Evolutionary conservation across 2,329 filamentous ascomycete genomes (phyloP), one percentile per base, ranked within the genome.

Genomic region (Sporothrix phasma): DNA sequence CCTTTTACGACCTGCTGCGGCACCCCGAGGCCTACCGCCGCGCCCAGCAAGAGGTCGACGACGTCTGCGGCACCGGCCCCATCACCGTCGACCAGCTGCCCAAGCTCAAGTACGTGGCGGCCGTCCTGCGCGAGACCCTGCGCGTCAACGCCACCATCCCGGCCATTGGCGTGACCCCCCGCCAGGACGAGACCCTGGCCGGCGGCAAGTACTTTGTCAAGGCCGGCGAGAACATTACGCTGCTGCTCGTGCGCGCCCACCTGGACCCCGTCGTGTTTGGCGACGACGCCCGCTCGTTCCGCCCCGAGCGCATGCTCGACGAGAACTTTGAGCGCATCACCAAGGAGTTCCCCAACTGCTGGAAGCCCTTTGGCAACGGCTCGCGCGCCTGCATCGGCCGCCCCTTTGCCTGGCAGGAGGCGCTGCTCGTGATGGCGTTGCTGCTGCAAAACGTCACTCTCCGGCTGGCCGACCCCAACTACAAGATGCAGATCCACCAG

Each of bases 401-500:
- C 1, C 74, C 79, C 0, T 84, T 84, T 64, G 80, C 81, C 0
- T 81, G 79, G 78, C 81, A 84, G 68, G 81, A 84, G 66, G 75
- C 77, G 2, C 67, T 83, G 3, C 71, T 83, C 6, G 70, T 70
- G 29, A 69, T 71, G 6, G 83, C 84, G 0, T 78, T 87, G 68
- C 71, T 89, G 8, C 76, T 90, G 62, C 87, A 89, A 69, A 88
- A 85, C 68, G 89, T 90, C 74, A 81, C 88, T 67, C 81, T 90
- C 63, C 77, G 79, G 39, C 73, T 86, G 66, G 81, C 81, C 39
- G 81, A 90, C 66, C 81, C 86, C 0, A 77, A 76, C 66, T 88
- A 88, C 67, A 71, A 78, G 47, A 70, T 88, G 15, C 70, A 79
- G 65, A 73, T 84, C 64, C 77, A 81, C 64, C 75, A 80, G 66